phyloP scores from a whole-genome alignment of 768 basidiomycete genomes.

The Serendipita sp. region DNA sequence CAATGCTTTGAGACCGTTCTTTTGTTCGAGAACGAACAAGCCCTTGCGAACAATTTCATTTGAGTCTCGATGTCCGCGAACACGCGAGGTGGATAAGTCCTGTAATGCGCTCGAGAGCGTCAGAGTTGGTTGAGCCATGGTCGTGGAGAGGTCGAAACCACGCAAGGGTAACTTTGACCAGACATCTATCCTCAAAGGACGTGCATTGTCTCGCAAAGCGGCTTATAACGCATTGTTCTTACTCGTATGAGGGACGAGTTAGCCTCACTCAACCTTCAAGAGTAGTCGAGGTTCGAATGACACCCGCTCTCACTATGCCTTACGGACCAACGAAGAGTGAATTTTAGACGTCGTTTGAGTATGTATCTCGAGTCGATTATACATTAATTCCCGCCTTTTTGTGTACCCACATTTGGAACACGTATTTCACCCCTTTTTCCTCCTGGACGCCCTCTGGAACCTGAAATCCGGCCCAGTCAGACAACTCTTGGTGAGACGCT shows the following conservation, averaged over 20 bases:
- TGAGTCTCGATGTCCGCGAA: conserved; percentile 35
- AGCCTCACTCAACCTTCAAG: no score
- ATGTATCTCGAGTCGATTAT: no score
- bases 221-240: no score
- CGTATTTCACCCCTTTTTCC: conserved; percentile 73
- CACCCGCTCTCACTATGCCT: no score
- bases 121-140: conserved; percentile 19
- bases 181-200: no score
- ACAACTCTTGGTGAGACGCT: conserved; percentile 45
- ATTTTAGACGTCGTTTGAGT: no score
- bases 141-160: not conserved
- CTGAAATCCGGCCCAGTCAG: conserved; percentile 65
- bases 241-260: no score
- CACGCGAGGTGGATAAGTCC: conserved; percentile 37
- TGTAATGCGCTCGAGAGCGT: conserved; percentile 34
- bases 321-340: no score
- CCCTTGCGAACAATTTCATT: conserved; percentile 47
- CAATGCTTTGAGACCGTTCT: conserved; percentile 27
- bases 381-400: conserved; percentile 1
- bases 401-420: conserved; percentile 92
- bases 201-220: no score
- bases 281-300: no score
- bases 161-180: no score
- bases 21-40: conserved; percentile 29
- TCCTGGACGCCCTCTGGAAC: conserved; percentile 61